Percentiles rank a stretch among this genome's conserved stretches.
These are phyloP conservation scores for Entomortierella parvispora DNA, from an alignment of 192 early-diverging fungal species.

Conservation along the genomic window DNA sequence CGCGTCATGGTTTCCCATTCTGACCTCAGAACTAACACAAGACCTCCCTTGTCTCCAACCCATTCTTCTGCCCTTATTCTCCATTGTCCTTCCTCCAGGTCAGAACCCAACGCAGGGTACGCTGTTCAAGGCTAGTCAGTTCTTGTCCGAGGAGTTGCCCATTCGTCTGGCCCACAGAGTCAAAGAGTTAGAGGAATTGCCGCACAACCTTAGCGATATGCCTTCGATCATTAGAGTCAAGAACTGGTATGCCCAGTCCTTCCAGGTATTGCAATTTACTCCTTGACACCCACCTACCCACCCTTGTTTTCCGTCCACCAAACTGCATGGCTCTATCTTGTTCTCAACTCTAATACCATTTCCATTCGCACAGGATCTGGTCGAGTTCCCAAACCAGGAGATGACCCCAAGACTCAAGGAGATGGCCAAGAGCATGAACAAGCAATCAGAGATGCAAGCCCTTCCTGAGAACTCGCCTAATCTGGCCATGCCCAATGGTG, in stretches of 20 bases:
- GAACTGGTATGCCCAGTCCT: constrained; percentile 95
- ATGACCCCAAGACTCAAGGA: constrained; percentile 49
- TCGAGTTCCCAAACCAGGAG: constrained; percentile 64
- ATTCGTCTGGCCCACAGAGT: constrained; percentile 94
- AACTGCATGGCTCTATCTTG: constrained; percentile 5
- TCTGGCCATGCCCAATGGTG: constrained; percentile 46
- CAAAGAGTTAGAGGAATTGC: constrained; percentile 93
- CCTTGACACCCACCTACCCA: too few species aligned
- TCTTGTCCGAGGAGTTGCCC: constrained; percentile 91
- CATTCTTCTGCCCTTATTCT: too few species aligned
- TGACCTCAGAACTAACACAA: neutral
- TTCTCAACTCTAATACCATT: constrained; percentile 1
- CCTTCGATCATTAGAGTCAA: constrained; percentile 90
- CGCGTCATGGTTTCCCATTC: neutral
- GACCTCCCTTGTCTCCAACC: neutral
- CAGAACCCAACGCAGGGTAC: constrained; percentile 80
- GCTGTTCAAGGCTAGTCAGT: constrained; percentile 79
- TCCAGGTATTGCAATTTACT: constrained; percentile 77
- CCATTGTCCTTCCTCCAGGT: constrained; percentile 53
- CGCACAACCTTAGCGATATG: constrained; percentile 89
- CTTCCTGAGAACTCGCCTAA: constrained; percentile 61
- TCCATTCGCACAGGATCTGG: constrained; percentile 56
- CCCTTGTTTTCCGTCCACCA: neutral
- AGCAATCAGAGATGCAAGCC: constrained; percentile 31
- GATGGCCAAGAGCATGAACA: constrained; percentile 37